These are phyloP conservation scores for Jimgerdemannia flammicorona DNA, from an alignment of 192 early-diverging fungal genomes.

Conservation along the genomic window DNA sequence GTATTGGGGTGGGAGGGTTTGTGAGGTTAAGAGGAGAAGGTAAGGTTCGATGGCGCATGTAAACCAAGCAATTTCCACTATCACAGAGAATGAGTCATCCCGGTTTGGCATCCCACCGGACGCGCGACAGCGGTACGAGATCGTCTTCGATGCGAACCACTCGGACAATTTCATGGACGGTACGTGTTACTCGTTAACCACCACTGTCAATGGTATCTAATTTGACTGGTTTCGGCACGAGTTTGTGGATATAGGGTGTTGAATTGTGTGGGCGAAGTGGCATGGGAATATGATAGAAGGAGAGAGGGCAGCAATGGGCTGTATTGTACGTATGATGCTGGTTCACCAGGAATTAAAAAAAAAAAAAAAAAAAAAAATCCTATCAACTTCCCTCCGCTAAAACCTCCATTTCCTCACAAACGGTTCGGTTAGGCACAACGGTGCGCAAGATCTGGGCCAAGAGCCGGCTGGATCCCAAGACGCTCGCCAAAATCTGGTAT, in stretches of 20 bases:
- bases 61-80: no score
- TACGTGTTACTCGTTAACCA: conserved; percentile 1
- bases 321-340: no score
- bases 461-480: background rate
- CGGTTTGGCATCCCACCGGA: conserved; percentile 10
- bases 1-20: no score
- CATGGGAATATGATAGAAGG: no score
- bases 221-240: background rate
- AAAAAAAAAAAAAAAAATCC: no score
- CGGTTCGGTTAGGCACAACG: background rate
- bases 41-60: no score
- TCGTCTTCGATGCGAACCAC: conserved; percentile 16
- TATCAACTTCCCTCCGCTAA: no score
- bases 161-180: conserved; percentile 29
- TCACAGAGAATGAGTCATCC: background rate
- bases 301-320: no score
- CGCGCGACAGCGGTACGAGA: conserved; percentile 32
- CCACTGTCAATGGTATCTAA: no score
- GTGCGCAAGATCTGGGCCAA: background rate
- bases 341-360: no score
- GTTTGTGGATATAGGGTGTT: background rate
- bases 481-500: background rate
- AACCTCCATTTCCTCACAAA: background rate
- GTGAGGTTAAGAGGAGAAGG: no score
- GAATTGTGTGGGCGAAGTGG: no score